Evolutionary conservation across 2,329 filamentous ascomycete genomes (phyloP).

Genomic region (Aspergillus sp.): DNA sequence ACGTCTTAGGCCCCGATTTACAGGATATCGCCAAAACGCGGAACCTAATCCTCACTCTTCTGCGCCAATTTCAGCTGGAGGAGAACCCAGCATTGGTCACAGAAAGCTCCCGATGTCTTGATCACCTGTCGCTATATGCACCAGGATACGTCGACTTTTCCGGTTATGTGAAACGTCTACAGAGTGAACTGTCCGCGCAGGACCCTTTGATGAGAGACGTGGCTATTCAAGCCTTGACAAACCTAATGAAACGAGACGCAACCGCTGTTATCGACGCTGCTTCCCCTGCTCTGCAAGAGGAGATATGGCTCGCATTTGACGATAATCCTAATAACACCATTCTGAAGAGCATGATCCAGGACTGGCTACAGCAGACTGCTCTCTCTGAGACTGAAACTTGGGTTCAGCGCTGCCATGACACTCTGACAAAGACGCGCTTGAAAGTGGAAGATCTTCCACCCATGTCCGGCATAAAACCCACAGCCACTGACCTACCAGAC

Average conservation of each 20-base stretch:
- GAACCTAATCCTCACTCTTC: conserved; percentile 84
- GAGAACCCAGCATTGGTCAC: conserved; percentile 68
- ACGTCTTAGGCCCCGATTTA: conserved; percentile 90
- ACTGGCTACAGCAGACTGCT: conserved; percentile 91
- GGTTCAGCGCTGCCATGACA: conserved; percentile 83
- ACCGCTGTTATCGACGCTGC: conserved; percentile 77
- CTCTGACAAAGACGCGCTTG: conserved; percentile 81
- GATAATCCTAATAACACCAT: conserved; percentile 71
- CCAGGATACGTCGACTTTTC: conserved; percentile 81
- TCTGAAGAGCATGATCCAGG: conserved; percentile 82
- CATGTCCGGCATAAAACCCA: conserved; percentile 40
- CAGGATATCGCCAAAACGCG: conserved; percentile 91
- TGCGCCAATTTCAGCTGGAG: conserved; percentile 78
- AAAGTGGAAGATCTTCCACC: conserved; percentile 55
- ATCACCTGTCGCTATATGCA: conserved; percentile 90
- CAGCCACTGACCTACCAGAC: conserved; percentile 79
- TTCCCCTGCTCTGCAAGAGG: conserved; percentile 77
- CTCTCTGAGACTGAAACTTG: conserved; percentile 77
- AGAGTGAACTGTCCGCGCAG: conserved; percentile 71
- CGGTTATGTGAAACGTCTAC: conserved; percentile 79
- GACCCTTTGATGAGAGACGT: conserved; percentile 71
- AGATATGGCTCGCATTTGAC: conserved; percentile 88
- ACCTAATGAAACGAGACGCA: conserved; percentile 90
- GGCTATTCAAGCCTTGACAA: conserved; percentile 85
- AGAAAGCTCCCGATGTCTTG: conserved; percentile 78